Conservation (phyloP, 2,329 filamentous ascomycete species). For the Ophiostoma tasmaniense region DNA sequence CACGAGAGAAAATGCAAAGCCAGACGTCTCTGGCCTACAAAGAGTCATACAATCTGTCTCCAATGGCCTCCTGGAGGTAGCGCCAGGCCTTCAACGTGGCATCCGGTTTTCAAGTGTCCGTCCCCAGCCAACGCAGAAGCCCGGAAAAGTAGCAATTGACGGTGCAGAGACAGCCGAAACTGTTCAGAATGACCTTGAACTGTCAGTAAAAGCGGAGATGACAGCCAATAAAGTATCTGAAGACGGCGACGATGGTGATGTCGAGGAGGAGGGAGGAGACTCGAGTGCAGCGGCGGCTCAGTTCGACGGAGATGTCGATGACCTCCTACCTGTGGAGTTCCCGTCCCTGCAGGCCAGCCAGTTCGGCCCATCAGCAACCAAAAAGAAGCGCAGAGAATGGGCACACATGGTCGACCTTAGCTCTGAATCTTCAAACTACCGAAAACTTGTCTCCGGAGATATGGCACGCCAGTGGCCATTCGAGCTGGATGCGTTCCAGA, state of each 20-base stretch:
- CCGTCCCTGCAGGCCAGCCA: slow-evolving; percentile 73
- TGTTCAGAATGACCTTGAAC: slow-evolving; percentile 53
- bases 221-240: slow-evolving; percentile 15
- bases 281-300: background rate
- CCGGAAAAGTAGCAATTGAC: slow-evolving; percentile 21
- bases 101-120: slow-evolving; percentile 60
- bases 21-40: slow-evolving; percentile 29
- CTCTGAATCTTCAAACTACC: slow-evolving; percentile 86
- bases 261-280: background rate
- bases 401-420: slow-evolving; percentile 97
- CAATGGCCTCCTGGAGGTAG: slow-evolving; percentile 68
- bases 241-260: slow-evolving; percentile 21
- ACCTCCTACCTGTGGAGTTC: slow-evolving; percentile 83
- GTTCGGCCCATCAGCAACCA: slow-evolving; percentile 61
- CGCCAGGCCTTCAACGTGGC: slow-evolving; percentile 74
- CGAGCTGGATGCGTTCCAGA: slow-evolving; percentile 95
- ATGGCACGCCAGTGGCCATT: slow-evolving; percentile 97
- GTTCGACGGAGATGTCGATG: slow-evolving; percentile 56
- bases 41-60: slow-evolving; percentile 74
- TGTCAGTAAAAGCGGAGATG: slow-evolving; percentile 30
- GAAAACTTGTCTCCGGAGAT: slow-evolving; percentile 74
- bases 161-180: slow-evolving; percentile 61
- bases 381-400: slow-evolving; percentile 78
- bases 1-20: slow-evolving; percentile 24
- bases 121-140: slow-evolving; percentile 38